Base-by-base conservation (phyloP, 371 early-diverging fungal species). In the Mucor mucedo region DNA sequence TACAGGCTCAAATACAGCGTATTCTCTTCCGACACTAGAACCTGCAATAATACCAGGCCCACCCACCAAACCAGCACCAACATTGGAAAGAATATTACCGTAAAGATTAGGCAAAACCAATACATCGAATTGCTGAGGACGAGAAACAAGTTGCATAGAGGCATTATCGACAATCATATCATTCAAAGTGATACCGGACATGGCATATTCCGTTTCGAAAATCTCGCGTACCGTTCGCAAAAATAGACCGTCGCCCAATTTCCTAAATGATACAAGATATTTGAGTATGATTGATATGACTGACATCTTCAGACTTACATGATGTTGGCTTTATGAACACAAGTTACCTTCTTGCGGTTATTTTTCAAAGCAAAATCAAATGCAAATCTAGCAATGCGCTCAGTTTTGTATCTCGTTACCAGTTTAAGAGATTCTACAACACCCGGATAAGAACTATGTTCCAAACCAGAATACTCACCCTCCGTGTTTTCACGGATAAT, bases 141-240 rank as follows among this genome's bases (percentile, higher is more conserved):
- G 92, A 71, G 95, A 90, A 38, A 97, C 98, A 14, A 98, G 87
- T 79, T 98, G 98, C 98, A 98, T 98, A 56, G 98, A 90, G 44
- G 96, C 91, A 84, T 98, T 98, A 78, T 98, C 98, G 66, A 98
- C 97, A 81, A 98, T 98, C 98, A 98, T 96, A 81, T 97, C 97
- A 64, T 94, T 88, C 76, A 94, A 91, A 82, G 89, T 76, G 76
- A 98, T 94, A 47, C 93, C 95, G 49, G 87, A 85, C 74, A 84
- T 77, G 64, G 89, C 85, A 80, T 98, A 98, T 77, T 91, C 91
- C 80, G 96, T 89, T 69, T 95, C 91, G n/a, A 21, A 58, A 48
- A 98, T 90, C 29, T 95, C 93, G 52, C 95, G 93, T 84, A 95
- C 96, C 32, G 92, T 92, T 63, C 93, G 90, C 62, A 98, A 85